Evolutionary conservation across 148 eudicot genomes (phyloP).

Genomic region (Simmondsia chinensis): DNA sequence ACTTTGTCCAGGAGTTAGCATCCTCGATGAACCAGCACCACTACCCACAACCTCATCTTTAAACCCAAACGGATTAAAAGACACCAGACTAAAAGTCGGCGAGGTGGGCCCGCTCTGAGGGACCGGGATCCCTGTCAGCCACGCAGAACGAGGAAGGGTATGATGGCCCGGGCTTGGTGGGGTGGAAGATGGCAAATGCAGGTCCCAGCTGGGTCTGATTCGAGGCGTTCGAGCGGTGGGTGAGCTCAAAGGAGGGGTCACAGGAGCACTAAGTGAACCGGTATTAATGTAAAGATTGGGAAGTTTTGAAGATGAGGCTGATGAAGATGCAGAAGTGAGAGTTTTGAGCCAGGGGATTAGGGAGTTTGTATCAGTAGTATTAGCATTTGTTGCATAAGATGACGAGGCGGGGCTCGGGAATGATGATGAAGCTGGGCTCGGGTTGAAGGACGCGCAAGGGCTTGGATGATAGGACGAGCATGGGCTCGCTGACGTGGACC

Average conservation of each 20-base stretch:
- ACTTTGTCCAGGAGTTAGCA: slow-evolving; percentile 69
- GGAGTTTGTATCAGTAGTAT: slow-evolving; percentile 32
- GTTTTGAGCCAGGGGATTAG: slow-evolving; percentile 79
- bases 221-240: slow-evolving; percentile 45
- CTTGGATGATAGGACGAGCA: slow-evolving; percentile 60
- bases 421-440: slow-evolving; percentile 53
- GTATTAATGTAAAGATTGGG: slow-evolving; percentile 23
- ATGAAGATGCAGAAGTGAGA: slow-evolving; percentile 42
- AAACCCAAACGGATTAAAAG: slow-evolving; percentile 53
- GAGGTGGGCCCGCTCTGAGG: slow-evolving; percentile 39
- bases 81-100: slow-evolving; percentile 60
- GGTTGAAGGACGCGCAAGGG: slow-evolving; percentile 51
- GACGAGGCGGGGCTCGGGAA: slow-evolving; percentile 65
- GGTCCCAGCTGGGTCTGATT: slow-evolving; percentile 20
- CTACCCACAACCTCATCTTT: slow-evolving; percentile 19
- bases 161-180: slow-evolving; percentile 55
- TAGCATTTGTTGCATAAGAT: slow-evolving; percentile 26
- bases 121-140: slow-evolving; percentile 34
- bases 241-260: slow-evolving; percentile 63
- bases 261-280: slow-evolving; percentile 79
- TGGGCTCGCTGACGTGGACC: slow-evolving; percentile 55
- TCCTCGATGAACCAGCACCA: slow-evolving; percentile 40
- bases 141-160: slow-evolving; percentile 26
- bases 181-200: slow-evolving; percentile 35
- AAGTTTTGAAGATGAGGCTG: slow-evolving; percentile 42